Base-by-base conservation (phyloP, 2,329 filamentous ascomycete genomes). In the Penicillium oxalicum region DNA sequence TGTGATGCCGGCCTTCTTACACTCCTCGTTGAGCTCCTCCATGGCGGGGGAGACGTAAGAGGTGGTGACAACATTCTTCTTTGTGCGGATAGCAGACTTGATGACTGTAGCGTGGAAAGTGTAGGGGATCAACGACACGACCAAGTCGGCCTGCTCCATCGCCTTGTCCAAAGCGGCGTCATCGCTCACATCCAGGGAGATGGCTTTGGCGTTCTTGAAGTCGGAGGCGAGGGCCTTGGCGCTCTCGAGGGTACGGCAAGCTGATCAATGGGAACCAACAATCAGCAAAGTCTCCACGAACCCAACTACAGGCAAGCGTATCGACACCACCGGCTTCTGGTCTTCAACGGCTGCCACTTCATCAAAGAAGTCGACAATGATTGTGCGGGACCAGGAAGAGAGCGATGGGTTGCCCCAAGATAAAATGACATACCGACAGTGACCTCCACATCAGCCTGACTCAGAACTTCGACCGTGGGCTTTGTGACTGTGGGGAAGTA, bases 51-150 rank as follows among this genome's bases (percentile, higher is more conserved):
- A 94, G 59, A 95, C 87, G 67, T 97, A 97, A 57, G 83, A 89
- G 28, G 91, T 96, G 50, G 91, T 96, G 65, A 97, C 91, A 52
- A 97, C 90, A 76, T 97, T 77, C 80, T 91, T 95, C 87, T 95
- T 96, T 64, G 85, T 81, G 64, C 85, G 82, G 74, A 97, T 96
- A 55, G 90, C 91, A 33, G 86, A 84, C 80, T 95, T 91, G 81
- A 96, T 94, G 63, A 96, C 90, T 48, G 80, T 77, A 40, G 86
- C 87, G 71, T 95, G 90, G 80, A 83, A 88, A 52, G 83, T 94
- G 76, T 96, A 97, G 44, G 91, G 91, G 61, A 97, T 95, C 71
- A 97, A 70, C 65, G 76, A 82, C 69, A 91, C 86, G 67, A 86
- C 83, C 9, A 95, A 74, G 67, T 93, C 87, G 68, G 87, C 79